These are phyloP conservation scores for Cryptosporidium bovis DNA, from an alignment of 169 alveolate genomes.

Conservation along the genomic window DNA sequence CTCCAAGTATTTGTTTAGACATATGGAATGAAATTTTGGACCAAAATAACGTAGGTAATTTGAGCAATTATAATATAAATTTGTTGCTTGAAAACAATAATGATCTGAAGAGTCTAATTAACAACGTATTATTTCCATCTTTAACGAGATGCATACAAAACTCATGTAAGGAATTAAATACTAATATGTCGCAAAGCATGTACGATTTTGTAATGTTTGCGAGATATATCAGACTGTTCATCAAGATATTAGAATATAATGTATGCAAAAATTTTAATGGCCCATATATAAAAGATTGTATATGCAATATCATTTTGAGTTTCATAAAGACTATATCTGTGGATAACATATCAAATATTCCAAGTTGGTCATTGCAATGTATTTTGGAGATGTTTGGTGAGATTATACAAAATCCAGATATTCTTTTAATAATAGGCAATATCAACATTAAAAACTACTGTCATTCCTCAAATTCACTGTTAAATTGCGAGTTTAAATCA, in stretches of 20 bases:
- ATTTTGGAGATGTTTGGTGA: conserved; percentile 66
- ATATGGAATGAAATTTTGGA: conserved; percentile 67
- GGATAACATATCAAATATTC: conserved; percentile 18
- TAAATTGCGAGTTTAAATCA: neutral
- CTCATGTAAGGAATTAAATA: conserved; percentile 28
- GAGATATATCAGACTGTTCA: conserved; percentile 31
- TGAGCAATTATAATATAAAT: neutral
- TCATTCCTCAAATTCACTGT: neutral
- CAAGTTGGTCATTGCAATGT: conserved; percentile 72
- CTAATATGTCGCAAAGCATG: conserved; percentile 46
- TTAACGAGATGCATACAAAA: conserved; percentile 36
- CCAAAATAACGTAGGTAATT: neutral
- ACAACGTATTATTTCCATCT: conserved; percentile 53
- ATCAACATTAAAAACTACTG: neutral
- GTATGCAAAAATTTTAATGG: conserved; percentile 20
- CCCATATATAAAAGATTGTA: conserved; percentile 39
- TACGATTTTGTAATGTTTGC: conserved; percentile 63
- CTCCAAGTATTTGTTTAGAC: conserved; percentile 50
- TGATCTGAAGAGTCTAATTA: conserved; percentile 24
- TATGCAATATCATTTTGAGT: conserved; percentile 23
- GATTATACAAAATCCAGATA: conserved; percentile 28
- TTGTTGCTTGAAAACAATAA: conserved; percentile 14
- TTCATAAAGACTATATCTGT: conserved; percentile 10
- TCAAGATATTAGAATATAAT: conserved; percentile 32
- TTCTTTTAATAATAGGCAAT: conserved; percentile 16